Evolutionary conservation across 2,329 filamentous ascomycete genomes (phyloP).

Genomic region (Colletotrichum tanaceti): DNA sequence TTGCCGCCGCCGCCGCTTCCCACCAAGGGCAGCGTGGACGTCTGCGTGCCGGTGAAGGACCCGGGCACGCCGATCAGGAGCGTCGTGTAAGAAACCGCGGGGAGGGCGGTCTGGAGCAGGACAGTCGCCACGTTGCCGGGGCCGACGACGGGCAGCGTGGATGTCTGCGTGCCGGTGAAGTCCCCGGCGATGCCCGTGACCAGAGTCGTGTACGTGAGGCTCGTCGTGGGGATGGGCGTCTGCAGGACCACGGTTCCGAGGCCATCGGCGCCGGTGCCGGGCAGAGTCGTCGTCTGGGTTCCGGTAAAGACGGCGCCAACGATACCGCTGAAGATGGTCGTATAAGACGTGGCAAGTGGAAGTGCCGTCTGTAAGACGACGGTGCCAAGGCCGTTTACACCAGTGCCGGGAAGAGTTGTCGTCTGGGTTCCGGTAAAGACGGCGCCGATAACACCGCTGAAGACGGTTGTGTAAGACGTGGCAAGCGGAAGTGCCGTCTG

Average conservation of each 20-base stretch:
- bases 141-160: constrained; percentile 1
- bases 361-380: constrained; percentile 25
- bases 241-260: constrained; percentile 20
- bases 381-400: constrained; percentile 4
- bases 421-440: constrained; percentile 19
- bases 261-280: constrained; percentile 1
- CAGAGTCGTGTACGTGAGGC: constrained; percentile 15
- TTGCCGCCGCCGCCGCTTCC: not conserved
- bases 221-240: constrained; percentile 24
- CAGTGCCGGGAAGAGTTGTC: constrained; percentile 7
- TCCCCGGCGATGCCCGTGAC: constrained; percentile 17
- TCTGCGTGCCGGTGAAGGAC: constrained; percentile 5
- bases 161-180: constrained; percentile 13
- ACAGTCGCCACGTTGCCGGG: not conserved
- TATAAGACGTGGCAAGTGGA: constrained; percentile 9
- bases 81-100: not conserved
- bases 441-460: constrained; percentile 13
- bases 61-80: constrained; percentile 1
- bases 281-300: constrained; percentile 17
- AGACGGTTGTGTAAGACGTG: constrained; percentile 15
- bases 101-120: not conserved
- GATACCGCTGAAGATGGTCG: constrained; percentile 13
- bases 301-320: constrained; percentile 16
- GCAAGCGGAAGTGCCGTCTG: constrained; percentile 20
- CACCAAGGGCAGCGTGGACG: constrained; percentile 6